Conservation (phyloP, 371 early-diverging fungal genomes). For the Coemansia sp. region DNA sequence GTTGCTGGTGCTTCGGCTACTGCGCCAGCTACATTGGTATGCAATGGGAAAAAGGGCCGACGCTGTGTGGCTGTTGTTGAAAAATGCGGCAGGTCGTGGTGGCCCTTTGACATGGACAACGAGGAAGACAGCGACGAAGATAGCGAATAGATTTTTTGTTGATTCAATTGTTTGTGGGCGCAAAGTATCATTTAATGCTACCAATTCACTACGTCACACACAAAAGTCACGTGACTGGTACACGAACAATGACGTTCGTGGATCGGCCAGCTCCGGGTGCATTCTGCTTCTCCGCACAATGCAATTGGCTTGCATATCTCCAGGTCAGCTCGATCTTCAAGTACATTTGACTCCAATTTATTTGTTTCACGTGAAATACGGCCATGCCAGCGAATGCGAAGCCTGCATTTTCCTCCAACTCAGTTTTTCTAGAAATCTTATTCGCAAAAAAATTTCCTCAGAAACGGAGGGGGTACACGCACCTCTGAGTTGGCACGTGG, state of each 20-base stretch:
- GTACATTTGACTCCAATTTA: neutral
- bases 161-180: no score
- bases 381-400: neutral
- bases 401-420: neutral
- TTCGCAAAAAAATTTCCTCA: neutral
- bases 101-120: slow-evolving; percentile 48
- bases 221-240: neutral
- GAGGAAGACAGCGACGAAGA: slow-evolving; percentile 18
- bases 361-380: neutral
- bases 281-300: neutral
- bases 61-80: slow-evolving; percentile 39
- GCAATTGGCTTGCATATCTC: neutral
- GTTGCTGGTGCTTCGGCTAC: slow-evolving; percentile 14
- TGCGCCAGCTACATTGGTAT: slow-evolving; percentile 4
- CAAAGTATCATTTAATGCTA: no score
- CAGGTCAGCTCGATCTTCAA: neutral
- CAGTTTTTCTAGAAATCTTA: neutral
- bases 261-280: no score
- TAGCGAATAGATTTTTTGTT: neutral
- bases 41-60: slow-evolving; percentile 33
- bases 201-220: no score
- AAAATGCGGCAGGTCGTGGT: slow-evolving; percentile 33
- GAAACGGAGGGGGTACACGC: neutral
- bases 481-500: neutral
- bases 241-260: neutral